Evolutionary conservation across 2,329 filamentous ascomycete genomes (phyloP).

Genomic region (Penicillium brevicompactum): DNA sequence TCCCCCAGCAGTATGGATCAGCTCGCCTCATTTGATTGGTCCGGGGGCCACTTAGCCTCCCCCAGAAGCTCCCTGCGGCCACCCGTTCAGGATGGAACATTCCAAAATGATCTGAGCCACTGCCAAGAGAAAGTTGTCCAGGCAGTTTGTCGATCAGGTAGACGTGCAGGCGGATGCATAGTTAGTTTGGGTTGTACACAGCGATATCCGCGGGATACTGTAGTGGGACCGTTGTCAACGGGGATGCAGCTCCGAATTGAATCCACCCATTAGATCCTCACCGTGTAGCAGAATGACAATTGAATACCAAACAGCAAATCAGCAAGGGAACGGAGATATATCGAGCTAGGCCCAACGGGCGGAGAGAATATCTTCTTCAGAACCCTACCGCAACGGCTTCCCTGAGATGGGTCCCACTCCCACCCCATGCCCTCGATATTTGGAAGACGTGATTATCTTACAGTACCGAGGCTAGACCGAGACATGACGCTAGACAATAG

Average conservation of each 20-base stretch:
- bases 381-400: background rate
- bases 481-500: conserved; percentile 13
- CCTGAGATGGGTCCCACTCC: background rate
- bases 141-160: conserved; percentile 9
- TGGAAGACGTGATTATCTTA: background rate
- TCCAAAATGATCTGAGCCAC: conserved; percentile 22
- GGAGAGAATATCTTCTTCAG: background rate
- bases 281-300: background rate
- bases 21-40: conserved; percentile 9
- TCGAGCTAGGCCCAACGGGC: background rate
- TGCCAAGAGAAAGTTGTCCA: background rate
- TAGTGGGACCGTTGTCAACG: conserved; percentile 6
- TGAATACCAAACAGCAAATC: background rate
- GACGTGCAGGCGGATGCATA: background rate
- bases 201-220: background rate
- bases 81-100: conserved; percentile 30
- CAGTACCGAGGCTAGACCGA: conserved; percentile 13
- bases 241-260: conserved; percentile 4
- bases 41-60: conserved; percentile 16
- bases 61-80: conserved; percentile 32
- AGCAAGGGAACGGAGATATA: background rate
- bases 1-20: conserved; percentile 11
- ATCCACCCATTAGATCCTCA: background rate
- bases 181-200: conserved; percentile 14
- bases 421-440: conserved; percentile 6